A percentile compares a stretch with the other conserved stretches of the same genome.
phyloP scores from a whole-genome alignment of 176 grass and related monocot genomes.

The Triticum dicoccoides region DNA sequence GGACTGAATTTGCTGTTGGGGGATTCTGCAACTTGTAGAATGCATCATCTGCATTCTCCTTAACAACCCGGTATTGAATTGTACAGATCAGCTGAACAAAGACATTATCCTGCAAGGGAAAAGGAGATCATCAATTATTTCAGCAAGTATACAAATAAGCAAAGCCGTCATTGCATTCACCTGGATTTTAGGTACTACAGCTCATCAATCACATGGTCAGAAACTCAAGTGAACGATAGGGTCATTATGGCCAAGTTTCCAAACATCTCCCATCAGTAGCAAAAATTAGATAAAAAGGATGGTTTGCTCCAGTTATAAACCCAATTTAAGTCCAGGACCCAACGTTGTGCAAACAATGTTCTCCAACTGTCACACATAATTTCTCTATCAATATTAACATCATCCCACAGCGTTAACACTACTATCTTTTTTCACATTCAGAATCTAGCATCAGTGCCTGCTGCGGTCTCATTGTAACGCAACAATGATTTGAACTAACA shows the following conservation, averaged over 20 bases:
- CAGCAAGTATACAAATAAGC: neutral
- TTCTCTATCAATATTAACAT: neutral
- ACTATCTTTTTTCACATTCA: no score
- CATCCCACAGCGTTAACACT: neutral
- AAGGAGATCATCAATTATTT: slow-evolving; percentile 9
- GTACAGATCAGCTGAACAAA: slow-evolving; percentile 88
- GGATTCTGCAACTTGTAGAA: slow-evolving; percentile 96
- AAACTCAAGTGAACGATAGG: neutral
- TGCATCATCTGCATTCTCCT: slow-evolving; percentile 83
- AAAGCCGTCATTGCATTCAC: neutral
- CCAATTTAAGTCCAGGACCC: neutral
- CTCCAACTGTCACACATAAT: neutral
- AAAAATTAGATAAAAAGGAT: neutral
- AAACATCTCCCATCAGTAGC: neutral
- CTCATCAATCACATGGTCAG: neutral
- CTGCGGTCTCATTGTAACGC: neutral
- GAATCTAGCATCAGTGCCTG: neutral
- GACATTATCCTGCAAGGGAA: slow-evolving; percentile 68
- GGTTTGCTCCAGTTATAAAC: neutral
- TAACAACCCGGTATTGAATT: slow-evolving; percentile 81
- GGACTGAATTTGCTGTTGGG: slow-evolving; percentile 73
- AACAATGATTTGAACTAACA: neutral
- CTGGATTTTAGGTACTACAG: neutral
- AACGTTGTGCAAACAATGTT: neutral
- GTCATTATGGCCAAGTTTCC: no score